Conservation (phyloP, 192 early-diverging fungal genomes). For the Linnemannia hyalina region DNA sequence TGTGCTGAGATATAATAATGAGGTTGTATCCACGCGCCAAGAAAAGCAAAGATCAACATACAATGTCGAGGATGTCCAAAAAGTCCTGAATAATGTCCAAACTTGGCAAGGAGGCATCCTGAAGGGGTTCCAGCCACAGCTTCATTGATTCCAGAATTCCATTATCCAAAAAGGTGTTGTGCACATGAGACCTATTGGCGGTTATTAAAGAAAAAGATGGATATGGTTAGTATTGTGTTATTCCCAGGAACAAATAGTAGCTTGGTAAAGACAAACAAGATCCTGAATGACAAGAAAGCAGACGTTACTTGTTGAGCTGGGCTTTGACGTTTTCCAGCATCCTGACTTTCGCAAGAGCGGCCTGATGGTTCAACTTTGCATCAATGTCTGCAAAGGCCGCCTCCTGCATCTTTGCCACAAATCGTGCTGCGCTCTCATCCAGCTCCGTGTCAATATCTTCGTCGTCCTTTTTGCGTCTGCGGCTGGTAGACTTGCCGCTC, state of each 20-base stretch:
- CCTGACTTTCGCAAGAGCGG: constrained; percentile 79
- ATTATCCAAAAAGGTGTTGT: constrained; percentile 86
- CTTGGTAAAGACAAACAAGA: neutral
- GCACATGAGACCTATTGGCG: constrained; percentile 64
- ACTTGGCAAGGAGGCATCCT: constrained; percentile 89
- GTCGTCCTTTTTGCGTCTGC: constrained; percentile 48
- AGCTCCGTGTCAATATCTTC: constrained; percentile 43
- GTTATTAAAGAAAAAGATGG: neutral
- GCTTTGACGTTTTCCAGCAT: constrained; percentile 68
- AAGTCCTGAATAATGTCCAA: constrained; percentile 90
- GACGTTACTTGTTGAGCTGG: constrained; percentile 68
- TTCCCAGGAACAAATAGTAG: neutral
- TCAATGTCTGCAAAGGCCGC: constrained; percentile 76
- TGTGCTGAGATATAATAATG: neutral
- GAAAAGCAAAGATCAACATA: constrained; percentile 35
- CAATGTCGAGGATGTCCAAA: constrained; percentile 76
- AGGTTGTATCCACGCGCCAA: neutral
- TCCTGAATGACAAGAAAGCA: neutral
- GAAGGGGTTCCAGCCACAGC: constrained; percentile 91
- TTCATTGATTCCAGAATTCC: constrained; percentile 87
- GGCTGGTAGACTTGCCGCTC: constrained; percentile 37
- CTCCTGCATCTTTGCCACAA: constrained; percentile 53
- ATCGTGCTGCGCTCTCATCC: constrained; percentile 38
- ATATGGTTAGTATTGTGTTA: neutral
- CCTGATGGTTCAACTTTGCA: constrained; percentile 67